Base-by-base conservation (phyloP, 2,329 filamentous ascomycete genomes). In the Phialophora tarda region DNA sequence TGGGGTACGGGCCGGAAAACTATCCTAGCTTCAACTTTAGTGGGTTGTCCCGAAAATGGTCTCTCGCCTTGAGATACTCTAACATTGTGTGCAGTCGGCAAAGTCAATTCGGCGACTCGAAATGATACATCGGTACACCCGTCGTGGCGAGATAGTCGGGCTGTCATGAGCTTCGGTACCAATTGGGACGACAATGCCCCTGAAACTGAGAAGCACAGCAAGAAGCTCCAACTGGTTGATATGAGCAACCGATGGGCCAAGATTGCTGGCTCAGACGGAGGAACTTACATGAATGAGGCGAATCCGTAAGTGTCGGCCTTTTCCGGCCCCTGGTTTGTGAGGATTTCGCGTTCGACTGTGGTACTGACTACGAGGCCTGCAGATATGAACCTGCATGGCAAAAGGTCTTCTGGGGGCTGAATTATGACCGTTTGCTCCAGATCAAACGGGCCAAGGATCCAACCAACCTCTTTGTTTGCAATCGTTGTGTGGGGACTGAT, bases 391-490 rank as follows among this genome's bases (percentile, higher is more conserved):
- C 72, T 4, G 70, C 77, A 51, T 74, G 73, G 67, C 66, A 75
- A 60, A 64, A 73, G 32, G 73, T 71, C 2, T 77, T 76, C 51
- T 77, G 69, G 64, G 72, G 75, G 0, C 50, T 55, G 12, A 83
- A 85, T 54, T 85, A 85, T 67, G 71, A 76, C 14, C 76, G 77
- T 1, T 73, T 85, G 3, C 69, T 81, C 0, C 54, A 72, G 12
- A 81, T 85, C 60, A 85, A 86, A 74, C 75, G 76, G 12, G 53
- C 68, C 0, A 73, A 82, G n/a, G 83, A 86, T 66, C 83, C 83
- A 0, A 63, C 74, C 0, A 82, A 83, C 59, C 76, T 85, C 1
- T 80, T 86, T 14, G 83, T 82, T 77, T 84, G 82, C 64, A 70
- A 78, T 12, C 78, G 81, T 0, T 84, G 82, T 62, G 81, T 84